Base-by-base conservation (phyloP, 1,284 basidiomycete genomes). In the Ustilago cynodontis region DNA sequence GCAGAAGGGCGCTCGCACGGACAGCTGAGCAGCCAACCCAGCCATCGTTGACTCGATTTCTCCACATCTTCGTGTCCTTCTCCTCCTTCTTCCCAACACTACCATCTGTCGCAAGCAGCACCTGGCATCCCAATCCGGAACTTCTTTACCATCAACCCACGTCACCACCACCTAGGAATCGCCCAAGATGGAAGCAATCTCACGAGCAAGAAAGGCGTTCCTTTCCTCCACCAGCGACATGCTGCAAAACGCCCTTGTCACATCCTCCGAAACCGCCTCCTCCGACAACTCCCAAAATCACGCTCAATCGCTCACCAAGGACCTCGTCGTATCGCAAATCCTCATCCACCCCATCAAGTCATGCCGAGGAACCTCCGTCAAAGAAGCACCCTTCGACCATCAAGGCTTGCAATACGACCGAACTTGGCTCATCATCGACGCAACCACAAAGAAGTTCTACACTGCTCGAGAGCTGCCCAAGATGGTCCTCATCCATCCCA, bases 311-410 rank as follows among this genome's bases (percentile, higher is more conserved):
- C 70, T 73, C 55, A 54, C 65, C 55, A 79, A 79, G 28, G 66
- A 73, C 24, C 64, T 77, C 28, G 61, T 67, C 10, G 67, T 77
- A 43, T 47, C 58, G 13, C 50, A 77, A 56, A 73, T 77, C 51
- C 59, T 77, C 47, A 71, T 83, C 53, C 82, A 83, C 51, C 82
- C 82, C 20, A 83, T 83, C 77, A 83, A 83, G 45, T 79, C 77
- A 14, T 83, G 82, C 65, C 56, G 63, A n/a, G 80, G 80, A 33
- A 79, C 77, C 22, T 74, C 72, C 14, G 82, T 83, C 16, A 57
- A 71, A 18, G 55, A 71, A 39, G 71, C 78, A 1, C 47, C 58
- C 18, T 81, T 74, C 58, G 75, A 80, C 47, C 69, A 77, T 13
- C 62, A 69, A 26, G 81, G 81, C 13, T 59, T 83, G 43, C 60